phyloP scores from a whole-genome alignment of 2,329 filamentous ascomycete species.

The Colletotrichum higginsianum region DNA sequence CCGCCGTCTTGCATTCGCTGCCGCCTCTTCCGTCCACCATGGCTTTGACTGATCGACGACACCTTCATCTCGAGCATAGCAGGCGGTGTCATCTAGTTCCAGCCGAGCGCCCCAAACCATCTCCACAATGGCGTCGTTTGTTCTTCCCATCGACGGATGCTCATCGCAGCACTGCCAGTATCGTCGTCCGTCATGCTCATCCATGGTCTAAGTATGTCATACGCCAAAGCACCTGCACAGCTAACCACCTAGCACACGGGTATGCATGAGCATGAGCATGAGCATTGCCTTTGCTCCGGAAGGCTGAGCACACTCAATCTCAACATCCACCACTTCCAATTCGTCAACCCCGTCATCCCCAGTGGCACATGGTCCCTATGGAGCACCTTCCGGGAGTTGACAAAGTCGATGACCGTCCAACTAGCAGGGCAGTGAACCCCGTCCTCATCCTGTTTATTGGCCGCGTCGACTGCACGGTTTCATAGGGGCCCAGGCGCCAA shows the following conservation, averaged over 20 bases:
- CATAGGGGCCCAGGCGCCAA: conserved; percentile 15
- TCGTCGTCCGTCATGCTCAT: conserved; percentile 29
- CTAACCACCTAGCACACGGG: not conserved
- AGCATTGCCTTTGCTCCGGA: conserved; percentile 8
- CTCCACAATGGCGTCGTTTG: conserved; percentile 31
- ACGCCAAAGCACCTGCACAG: conserved; percentile 11
- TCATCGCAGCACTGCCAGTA: not conserved
- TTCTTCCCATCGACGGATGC: conserved; percentile 4
- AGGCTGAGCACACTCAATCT: conserved; percentile 36
- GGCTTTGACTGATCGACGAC: conserved; percentile 26
- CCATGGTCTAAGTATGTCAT: not conserved
- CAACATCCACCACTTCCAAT: conserved; percentile 28
- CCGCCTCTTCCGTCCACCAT: conserved; percentile 35
- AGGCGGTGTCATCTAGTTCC: conserved; percentile 37
- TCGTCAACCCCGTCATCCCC: conserved; percentile 1
- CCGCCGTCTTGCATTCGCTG: conserved; percentile 36
- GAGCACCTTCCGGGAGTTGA: conserved; percentile 24
- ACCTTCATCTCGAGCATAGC: conserved; percentile 39
- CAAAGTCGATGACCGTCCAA: conserved; percentile 4
- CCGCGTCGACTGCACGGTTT: conserved; percentile 8
- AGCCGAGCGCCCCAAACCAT: conserved; percentile 28
- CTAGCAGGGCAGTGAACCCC: conserved; percentile 11
- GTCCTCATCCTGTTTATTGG: conserved; percentile 23
- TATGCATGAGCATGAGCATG: conserved; percentile 15
- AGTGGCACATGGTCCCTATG: not conserved